Percentiles rank a stretch among this genome's conserved stretches.
phyloP scores from a whole-genome alignment of 202 grass and related monocot genomes.

The Alloteropsis angusta region DNA sequence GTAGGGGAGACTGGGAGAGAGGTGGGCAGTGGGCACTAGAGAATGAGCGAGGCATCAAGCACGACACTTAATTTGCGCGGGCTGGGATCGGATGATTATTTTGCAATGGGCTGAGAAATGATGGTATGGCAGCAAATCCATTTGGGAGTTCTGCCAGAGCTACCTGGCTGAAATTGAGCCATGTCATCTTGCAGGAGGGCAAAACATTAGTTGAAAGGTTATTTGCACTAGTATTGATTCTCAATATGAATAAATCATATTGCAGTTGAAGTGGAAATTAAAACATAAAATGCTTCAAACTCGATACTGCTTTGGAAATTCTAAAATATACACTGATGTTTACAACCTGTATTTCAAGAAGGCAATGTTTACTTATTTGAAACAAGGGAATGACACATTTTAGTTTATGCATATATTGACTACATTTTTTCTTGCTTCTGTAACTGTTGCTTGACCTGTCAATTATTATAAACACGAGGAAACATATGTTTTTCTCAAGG shows the following conservation, averaged over 20 bases:
- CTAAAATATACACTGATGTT: not conserved
- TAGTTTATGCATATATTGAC: not conserved
- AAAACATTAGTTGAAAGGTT: not conserved
- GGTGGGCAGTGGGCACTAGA: no score
- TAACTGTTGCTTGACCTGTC: not conserved
- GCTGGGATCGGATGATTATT: no score
- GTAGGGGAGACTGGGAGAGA: no score
- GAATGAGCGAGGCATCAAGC: no score
- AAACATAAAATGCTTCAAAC: not conserved
- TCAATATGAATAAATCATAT: not conserved
- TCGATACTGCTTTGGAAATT: not conserved
- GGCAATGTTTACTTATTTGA: no score
- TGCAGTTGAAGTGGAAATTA: not conserved
- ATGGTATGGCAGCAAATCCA: no score
- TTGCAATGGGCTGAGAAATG: no score
- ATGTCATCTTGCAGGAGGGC: not conserved
- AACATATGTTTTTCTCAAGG: not conserved
- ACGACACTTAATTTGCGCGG: no score
- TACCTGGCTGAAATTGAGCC: no score
- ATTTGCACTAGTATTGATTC: not conserved
- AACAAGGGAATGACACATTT: no score
- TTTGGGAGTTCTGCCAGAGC: no score
- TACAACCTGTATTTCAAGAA: no score
- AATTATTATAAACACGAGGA: not conserved
- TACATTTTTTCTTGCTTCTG: not conserved